phyloP scores from a whole-genome alignment of 768 basidiomycete species.

The Termitomyces sp. region DNA sequence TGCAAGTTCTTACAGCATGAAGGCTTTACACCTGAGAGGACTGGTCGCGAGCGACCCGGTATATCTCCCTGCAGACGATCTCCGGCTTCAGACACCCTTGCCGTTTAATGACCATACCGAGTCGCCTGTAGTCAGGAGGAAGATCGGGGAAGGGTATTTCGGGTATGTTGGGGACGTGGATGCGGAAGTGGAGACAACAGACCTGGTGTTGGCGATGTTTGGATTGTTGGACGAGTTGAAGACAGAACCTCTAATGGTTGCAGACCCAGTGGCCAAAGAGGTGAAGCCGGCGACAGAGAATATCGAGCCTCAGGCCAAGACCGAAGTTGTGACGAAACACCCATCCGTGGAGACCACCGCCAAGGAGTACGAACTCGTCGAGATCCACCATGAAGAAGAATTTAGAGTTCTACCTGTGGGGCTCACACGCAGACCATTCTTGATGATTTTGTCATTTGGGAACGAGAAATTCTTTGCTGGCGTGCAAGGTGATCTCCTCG shows the following conservation, averaged over 20 bases:
- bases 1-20: constrained; percentile 26
- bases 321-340: neutral
- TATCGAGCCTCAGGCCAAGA: neutral
- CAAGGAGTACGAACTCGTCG: neutral
- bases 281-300: neutral
- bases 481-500: constrained; percentile 14
- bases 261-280: neutral
- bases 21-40: constrained; percentile 24
- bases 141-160: constrained; percentile 30
- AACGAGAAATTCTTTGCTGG: constrained; percentile 12
- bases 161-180: constrained; percentile 44
- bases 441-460: constrained; percentile 17
- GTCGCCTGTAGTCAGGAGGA: constrained; percentile 28
- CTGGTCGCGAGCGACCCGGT: constrained; percentile 15
- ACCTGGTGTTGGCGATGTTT: constrained; percentile 34
- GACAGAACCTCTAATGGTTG: neutral
- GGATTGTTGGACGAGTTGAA: constrained; percentile 23
- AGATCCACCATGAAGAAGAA: neutral
- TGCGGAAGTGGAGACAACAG: constrained; percentile 30
- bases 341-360: neutral
- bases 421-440: constrained; percentile 13
- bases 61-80: constrained; percentile 18
- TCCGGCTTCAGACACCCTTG: neutral
- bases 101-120: constrained; percentile 18
- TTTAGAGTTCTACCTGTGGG: neutral